phyloP scores from a whole-genome alignment of 768 basidiomycete species.

The Pholiota conissans region DNA sequence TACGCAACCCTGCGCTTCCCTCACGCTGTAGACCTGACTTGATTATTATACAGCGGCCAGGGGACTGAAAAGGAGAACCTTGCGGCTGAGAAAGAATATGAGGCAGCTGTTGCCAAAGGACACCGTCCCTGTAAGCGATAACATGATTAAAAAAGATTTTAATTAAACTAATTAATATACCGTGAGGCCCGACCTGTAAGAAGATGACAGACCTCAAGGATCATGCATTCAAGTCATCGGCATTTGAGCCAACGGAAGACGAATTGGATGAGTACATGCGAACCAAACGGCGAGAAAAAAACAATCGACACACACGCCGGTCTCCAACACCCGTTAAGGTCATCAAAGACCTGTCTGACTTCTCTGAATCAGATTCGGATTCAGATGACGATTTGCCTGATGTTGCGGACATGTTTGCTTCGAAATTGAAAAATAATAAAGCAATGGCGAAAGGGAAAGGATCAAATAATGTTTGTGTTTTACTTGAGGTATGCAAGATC shows the following conservation, averaged over 20 bases:
- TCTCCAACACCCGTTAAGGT: conserved; percentile 29
- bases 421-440: conserved; percentile 32
- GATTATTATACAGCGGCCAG: conserved; percentile 39
- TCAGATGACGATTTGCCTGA: conserved; percentile 59
- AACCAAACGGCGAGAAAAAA: conserved; percentile 30
- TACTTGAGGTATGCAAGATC: not conserved
- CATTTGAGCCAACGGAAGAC: conserved; percentile 68
- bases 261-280: conserved; percentile 47
- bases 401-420: conserved; percentile 37
- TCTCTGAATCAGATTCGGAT: conserved; percentile 26
- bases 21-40: not conserved
- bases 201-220: conserved; percentile 56
- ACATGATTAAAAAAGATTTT: not conserved
- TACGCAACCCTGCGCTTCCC: conserved; percentile 26
- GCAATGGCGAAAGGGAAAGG: conserved; percentile 22
- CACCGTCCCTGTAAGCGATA: conserved; percentile 51
- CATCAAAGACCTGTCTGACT: conserved; percentile 3
- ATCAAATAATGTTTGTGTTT: conserved; percentile 1
- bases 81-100: conserved; percentile 54
- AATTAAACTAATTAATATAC: not conserved
- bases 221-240: conserved; percentile 58
- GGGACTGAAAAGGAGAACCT: conserved; percentile 57
- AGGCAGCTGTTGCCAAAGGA: conserved; percentile 56
- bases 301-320: conserved; percentile 11
- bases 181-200: conserved; percentile 75